Evolutionary conservation across 176 grass and related monocot genomes (phyloP).

Genomic region (Urochloa ruziziensis): DNA sequence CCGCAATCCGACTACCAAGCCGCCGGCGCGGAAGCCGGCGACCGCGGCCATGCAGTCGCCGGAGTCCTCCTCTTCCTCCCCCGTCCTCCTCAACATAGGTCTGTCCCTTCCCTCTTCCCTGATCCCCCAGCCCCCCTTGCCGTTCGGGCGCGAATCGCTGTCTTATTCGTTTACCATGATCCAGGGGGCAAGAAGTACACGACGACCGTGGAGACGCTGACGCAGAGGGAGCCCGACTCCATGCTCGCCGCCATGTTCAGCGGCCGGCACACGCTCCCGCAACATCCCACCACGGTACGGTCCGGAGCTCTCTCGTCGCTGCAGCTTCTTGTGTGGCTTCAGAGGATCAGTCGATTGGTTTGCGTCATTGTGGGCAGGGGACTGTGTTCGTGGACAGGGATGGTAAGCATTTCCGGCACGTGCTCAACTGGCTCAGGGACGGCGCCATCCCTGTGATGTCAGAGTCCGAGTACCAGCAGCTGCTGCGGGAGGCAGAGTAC

Average conservation of each 20-base stretch:
- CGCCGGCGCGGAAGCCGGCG: slow-evolving; percentile 17
- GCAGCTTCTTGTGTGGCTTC: background rate
- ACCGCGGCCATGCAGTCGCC: slow-evolving; percentile 31
- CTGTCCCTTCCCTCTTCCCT: background rate
- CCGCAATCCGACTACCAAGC: background rate
- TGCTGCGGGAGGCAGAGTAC: slow-evolving; percentile 90
- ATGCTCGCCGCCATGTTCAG: slow-evolving; percentile 98
- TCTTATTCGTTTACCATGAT: background rate
- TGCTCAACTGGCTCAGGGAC: slow-evolving; percentile 92
- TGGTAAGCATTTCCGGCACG: slow-evolving; percentile 85
- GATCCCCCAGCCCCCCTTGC: background rate
- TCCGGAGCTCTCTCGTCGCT: background rate
- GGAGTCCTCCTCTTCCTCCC: slow-evolving; percentile 40
- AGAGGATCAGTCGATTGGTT: background rate
- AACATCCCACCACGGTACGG: slow-evolving; percentile 50
- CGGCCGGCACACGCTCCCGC: slow-evolving; percentile 65
- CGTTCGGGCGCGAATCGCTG: background rate
- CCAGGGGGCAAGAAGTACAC: slow-evolving; percentile 80
- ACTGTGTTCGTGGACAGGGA: slow-evolving; percentile 90
- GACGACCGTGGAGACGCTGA: slow-evolving; percentile 87
- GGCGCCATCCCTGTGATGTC: slow-evolving; percentile 55
- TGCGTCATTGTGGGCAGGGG: slow-evolving; percentile 50
- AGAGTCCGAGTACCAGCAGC: slow-evolving; percentile 59
- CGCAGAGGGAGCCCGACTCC: slow-evolving; percentile 77
- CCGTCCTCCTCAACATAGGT: slow-evolving; percentile 74